Base-by-base conservation (phyloP, 768 basidiomycete genomes). In the Coprinopsis strossmayeri region DNA sequence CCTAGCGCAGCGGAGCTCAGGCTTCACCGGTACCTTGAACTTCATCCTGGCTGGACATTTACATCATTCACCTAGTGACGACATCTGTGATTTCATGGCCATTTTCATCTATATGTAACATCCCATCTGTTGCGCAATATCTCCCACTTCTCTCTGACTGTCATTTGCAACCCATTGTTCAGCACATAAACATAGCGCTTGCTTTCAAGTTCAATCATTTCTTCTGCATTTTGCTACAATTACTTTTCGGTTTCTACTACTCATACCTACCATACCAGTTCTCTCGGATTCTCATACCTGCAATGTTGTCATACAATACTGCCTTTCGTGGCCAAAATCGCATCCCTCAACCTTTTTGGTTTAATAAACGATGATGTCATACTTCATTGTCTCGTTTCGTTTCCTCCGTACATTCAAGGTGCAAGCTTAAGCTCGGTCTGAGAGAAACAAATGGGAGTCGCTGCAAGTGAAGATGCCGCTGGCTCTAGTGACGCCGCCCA, bases 1-100 rank as follows among this genome's bases (percentile, higher is more conserved):
- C 87, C 92, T 2, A 79, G 70, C 23, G 87, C 92, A 27, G 70
- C 79, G 28, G 89, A 91, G 59, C 77, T 95, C 50, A 77, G 86
- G 53, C 73, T 74, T 54, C 91, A 96, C 66, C 77, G 77, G 34
- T 96, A 89, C 71, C 77, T 92, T 45, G 68, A 65, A 57, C 76
- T 90, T 50, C 79, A 83, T 50, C 74, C 73, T 40, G 84, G 76
- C 49, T 92, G 90, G 89, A 66, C 69, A 50, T 92, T 92, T 71
- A 78, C 71, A 55, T 81, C 80, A 62, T 81, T 77, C 64, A 74
- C 70, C 59, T 74, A 13, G 47, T 40, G 21, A n/a, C n/a, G n/a
- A n/a, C n/a, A n/a, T n/a, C n/a, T n/a, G n/a, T n/a, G n/a, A n/a
- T 35, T 42, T 49, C 48, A 44, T 48, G 52, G 48, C 56, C 42